phyloP scores from a whole-genome alignment of 1,284 basidiomycete genomes.

The Xerocomus nothofagi region DNA sequence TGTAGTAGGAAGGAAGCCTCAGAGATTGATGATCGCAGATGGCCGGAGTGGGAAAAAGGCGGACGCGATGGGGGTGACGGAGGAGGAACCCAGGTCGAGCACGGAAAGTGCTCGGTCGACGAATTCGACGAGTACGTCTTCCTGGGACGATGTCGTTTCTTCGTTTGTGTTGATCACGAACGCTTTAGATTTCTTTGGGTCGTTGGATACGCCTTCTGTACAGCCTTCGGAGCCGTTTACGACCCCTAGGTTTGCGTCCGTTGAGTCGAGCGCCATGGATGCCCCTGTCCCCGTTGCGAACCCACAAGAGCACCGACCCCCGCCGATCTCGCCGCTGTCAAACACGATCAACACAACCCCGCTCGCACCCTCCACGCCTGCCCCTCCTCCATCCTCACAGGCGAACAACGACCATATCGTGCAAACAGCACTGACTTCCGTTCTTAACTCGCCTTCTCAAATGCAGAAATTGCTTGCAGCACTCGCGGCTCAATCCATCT shows the following conservation, averaged over 20 bases:
- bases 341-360: slow-evolving; percentile 19
- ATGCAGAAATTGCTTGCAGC: slow-evolving; percentile 71
- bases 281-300: slow-evolving; percentile 13
- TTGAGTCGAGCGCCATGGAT: slow-evolving; percentile 28
- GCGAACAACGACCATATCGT: slow-evolving; percentile 48
- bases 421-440: slow-evolving; percentile 58
- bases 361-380: slow-evolving; percentile 21
- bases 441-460: slow-evolving; percentile 63
- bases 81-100: slow-evolving; percentile 36
- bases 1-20: slow-evolving; percentile 51
- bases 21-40: slow-evolving; percentile 69
- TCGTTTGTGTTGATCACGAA: slow-evolving; percentile 10
- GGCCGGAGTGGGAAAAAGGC: slow-evolving; percentile 39
- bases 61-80: slow-evolving; percentile 40
- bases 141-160: neutral
- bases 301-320: slow-evolving; percentile 7
- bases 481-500: slow-evolving; percentile 34
- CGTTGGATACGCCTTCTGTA: slow-evolving; percentile 35
- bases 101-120: slow-evolving; percentile 31
- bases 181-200: slow-evolving; percentile 32
- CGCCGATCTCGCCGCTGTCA: neutral
- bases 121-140: slow-evolving; percentile 16
- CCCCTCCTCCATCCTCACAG: slow-evolving; percentile 13
- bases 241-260: slow-evolving; percentile 23
- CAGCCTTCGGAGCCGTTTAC: slow-evolving; percentile 32